These are phyloP conservation scores for Larix sibirica DNA, from an alignment of 83 land plant genomes.

Conservation along the genomic window DNA sequence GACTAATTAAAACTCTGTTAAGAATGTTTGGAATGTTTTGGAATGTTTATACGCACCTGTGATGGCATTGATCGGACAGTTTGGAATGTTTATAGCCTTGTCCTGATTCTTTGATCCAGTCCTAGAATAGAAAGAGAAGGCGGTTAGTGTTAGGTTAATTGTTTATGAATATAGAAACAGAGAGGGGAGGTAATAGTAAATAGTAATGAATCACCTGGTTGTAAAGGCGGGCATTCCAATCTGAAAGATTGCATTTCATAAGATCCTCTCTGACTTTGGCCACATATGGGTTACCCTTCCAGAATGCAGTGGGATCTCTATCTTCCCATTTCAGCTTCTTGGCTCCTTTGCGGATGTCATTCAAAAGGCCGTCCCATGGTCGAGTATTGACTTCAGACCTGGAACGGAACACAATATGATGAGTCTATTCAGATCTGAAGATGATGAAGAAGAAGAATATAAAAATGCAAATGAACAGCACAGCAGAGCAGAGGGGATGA, in stretches of 20 bases:
- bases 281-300: conserved; percentile 67
- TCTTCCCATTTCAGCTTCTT: conserved; percentile 43
- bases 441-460: background rate
- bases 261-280: conserved; percentile 42
- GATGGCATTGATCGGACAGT: background rate
- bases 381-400: conserved; percentile 70
- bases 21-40: background rate
- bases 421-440: background rate
- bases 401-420: background rate
- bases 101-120: background rate
- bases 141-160: background rate
- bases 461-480: background rate
- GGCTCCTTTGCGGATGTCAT: conserved; percentile 39
- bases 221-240: conserved; percentile 54
- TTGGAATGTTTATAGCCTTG: conserved; percentile 8
- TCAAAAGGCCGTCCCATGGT: conserved; percentile 49
- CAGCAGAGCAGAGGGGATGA: background rate
- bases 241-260: conserved; percentile 62
- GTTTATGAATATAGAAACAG: background rate
- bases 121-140: background rate
- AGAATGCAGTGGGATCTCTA: conserved; percentile 61
- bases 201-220: conserved; percentile 24
- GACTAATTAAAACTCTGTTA: background rate
- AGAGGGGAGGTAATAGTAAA: no score
- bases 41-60: background rate